phyloP scores from a whole-genome alignment of 352 stramenopile species.

The Phytophthora litchii region DNA sequence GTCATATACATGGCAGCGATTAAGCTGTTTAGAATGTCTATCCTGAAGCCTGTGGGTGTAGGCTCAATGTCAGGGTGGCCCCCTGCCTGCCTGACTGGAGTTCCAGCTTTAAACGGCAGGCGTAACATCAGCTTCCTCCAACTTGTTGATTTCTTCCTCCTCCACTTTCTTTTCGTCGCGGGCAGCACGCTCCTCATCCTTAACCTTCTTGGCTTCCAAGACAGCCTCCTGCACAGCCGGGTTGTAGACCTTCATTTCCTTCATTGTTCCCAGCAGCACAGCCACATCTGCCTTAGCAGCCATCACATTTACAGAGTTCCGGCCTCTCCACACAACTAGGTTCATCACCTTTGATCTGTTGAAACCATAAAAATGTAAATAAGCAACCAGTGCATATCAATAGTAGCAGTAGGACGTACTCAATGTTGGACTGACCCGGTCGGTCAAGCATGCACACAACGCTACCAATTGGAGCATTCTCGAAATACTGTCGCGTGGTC shows the following conservation, averaged over 20 bases:
- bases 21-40: conserved; percentile 26
- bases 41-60: conserved; percentile 2
- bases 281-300: conserved; percentile 79
- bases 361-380: conserved; percentile 15
- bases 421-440: conserved; percentile 59
- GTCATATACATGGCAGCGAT: conserved; percentile 15
- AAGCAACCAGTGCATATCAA: not conserved
- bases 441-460: conserved; percentile 76
- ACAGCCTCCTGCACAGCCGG: conserved; percentile 46
- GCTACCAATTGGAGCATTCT: conserved; percentile 70
- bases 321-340: conserved; percentile 84
- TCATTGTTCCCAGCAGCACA: conserved; percentile 82
- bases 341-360: conserved; percentile 83
- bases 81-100: not conserved
- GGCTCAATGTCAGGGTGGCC: too few species aligned
- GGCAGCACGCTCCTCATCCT: conserved; percentile 48
- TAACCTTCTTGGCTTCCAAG: conserved; percentile 51
- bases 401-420: conserved; percentile 50
- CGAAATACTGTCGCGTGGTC: conserved; percentile 51
- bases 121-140: conserved; percentile 16
- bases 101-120: conserved; percentile 16
- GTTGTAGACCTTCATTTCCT: conserved; percentile 84
- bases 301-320: conserved; percentile 90
- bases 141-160: conserved; percentile 4
- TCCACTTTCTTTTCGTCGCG: conserved; percentile 42